Conservation (phyloP, 495 filamentous ascomycete species). For the Lophium mytilinum region DNA sequence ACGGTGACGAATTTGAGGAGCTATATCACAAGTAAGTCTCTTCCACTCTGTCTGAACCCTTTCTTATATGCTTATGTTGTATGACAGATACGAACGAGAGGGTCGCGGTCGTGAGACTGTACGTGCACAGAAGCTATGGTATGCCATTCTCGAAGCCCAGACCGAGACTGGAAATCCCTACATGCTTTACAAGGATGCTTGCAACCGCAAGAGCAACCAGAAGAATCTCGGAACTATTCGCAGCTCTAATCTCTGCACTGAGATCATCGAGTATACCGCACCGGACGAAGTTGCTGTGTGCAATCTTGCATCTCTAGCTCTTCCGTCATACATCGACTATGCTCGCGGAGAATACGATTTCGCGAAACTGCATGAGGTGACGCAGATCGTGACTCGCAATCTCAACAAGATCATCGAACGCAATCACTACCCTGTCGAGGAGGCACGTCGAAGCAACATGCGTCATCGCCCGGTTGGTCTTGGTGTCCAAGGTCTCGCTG, state of each 20-base stretch:
- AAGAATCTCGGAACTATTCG: conserved; percentile 97
- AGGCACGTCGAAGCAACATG: conserved; percentile 91
- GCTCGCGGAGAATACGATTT: conserved; percentile 81
- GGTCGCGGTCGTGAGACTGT: conserved; percentile 81
- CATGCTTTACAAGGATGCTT: conserved; percentile 98
- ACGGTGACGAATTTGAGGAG: conserved; percentile 92
- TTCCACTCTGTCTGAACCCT: background rate
- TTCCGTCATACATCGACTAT: conserved; percentile 83
- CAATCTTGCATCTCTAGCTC: conserved; percentile 89
- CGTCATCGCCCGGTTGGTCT: conserved; percentile 90
- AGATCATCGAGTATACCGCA: conserved; percentile 95
- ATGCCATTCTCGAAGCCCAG: conserved; percentile 93
- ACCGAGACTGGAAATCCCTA: conserved; percentile 98
- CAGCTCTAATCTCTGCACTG: conserved; percentile 97
- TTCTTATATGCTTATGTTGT: too few relatives aligned
- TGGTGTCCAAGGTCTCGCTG: conserved; percentile 97
- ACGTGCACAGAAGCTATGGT: conserved; percentile 99
- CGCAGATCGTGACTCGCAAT: conserved; percentile 81
- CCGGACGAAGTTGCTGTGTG: conserved; percentile 98
- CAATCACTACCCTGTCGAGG: conserved; percentile 92
- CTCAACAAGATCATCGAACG: conserved; percentile 96
- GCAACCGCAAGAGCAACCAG: conserved; percentile 98
- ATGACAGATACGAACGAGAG: conserved; percentile 67
- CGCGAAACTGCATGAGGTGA: conserved; percentile 86
- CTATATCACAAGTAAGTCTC: conserved; percentile 65